Conservation (phyloP, 768 basidiomycete species). For the Myochromella boudieri region DNA sequence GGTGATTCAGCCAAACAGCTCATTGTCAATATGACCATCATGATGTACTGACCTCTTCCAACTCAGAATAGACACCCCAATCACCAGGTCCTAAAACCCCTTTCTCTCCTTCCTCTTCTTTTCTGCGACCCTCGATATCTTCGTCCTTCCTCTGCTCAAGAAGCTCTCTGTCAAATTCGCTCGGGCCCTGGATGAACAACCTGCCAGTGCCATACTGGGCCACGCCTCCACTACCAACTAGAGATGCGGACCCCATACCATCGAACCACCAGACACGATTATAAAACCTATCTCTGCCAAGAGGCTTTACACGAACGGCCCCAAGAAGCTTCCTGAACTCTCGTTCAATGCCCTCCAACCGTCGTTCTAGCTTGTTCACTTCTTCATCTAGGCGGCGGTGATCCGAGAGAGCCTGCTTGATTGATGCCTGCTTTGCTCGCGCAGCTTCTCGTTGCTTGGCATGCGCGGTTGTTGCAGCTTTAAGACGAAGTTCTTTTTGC, state of each 20-base stretch:
- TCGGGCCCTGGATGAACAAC: constrained; percentile 91
- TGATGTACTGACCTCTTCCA: constrained; percentile 76
- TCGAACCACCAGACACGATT: constrained; percentile 99
- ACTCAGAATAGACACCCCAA: constrained; percentile 89
- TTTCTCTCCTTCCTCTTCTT: constrained; percentile 79
- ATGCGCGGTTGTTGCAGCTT: constrained; percentile 56
- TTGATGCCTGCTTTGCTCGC: constrained; percentile 72
- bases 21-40: neutral
- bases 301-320: constrained; percentile 80
- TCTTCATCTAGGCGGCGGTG: constrained; percentile 87
- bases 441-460: constrained; percentile 83
- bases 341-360: constrained; percentile 85
- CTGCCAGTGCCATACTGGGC: constrained; percentile 87
- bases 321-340: constrained; percentile 92
- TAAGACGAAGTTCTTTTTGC: constrained; percentile 52
- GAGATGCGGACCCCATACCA: constrained; percentile 83
- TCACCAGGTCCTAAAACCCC: constrained; percentile 72
- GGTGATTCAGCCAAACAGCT: constrained; percentile 8
- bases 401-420: constrained; percentile 81
- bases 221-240: constrained; percentile 76
- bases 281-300: constrained; percentile 92
- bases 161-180: constrained; percentile 76
- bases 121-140: constrained; percentile 60
- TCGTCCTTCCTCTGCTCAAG: constrained; percentile 57
- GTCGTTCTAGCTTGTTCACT: constrained; percentile 75